phyloP scores from a whole-genome alignment of 805 yeast genomes.

The Candida qinlingensis region DNA sequence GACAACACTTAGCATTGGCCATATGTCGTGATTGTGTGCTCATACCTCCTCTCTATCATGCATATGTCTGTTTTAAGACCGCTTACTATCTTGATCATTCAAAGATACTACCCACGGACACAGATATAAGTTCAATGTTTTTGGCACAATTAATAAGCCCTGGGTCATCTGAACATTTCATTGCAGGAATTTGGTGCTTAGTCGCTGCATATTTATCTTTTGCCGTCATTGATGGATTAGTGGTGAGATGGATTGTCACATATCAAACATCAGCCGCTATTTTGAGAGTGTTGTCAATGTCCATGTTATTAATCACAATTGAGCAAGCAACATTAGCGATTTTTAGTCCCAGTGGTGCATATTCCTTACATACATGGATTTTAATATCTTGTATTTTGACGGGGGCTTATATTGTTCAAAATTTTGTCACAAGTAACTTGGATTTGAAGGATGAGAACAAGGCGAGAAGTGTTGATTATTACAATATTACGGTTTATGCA shows the following conservation, averaged over 20 bases:
- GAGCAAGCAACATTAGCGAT: conserved; percentile 65
- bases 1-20: conserved; percentile 71
- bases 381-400: conserved; percentile 83
- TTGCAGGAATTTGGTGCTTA: conserved; percentile 89
- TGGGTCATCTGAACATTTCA: conserved; percentile 68
- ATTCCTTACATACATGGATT: conserved; percentile 87
- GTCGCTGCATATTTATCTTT: conserved; percentile 83
- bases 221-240: conserved; percentile 79
- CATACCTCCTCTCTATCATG: conserved; percentile 57
- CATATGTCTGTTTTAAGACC: conserved; percentile 35
- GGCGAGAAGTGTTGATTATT: conserved; percentile 71
- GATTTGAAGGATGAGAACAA: conserved; percentile 33
- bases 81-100: conserved; percentile 5
- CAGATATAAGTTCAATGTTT: background rate
- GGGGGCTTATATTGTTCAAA: conserved; percentile 74
- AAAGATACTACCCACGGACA: background rate
- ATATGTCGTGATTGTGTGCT: conserved; percentile 75
- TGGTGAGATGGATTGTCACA: conserved; percentile 91
- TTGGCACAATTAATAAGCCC: conserved; percentile 42
- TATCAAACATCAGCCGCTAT: conserved; percentile 87
- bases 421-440: conserved; percentile 77
- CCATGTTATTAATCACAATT: conserved; percentile 62
- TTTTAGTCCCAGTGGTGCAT: conserved; percentile 65
- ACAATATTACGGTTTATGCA: conserved; percentile 88
- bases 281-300: conserved; percentile 78